phyloP scores from a whole-genome alignment of 495 filamentous ascomycete species.

The Chaetomium cochliodes region DNA sequence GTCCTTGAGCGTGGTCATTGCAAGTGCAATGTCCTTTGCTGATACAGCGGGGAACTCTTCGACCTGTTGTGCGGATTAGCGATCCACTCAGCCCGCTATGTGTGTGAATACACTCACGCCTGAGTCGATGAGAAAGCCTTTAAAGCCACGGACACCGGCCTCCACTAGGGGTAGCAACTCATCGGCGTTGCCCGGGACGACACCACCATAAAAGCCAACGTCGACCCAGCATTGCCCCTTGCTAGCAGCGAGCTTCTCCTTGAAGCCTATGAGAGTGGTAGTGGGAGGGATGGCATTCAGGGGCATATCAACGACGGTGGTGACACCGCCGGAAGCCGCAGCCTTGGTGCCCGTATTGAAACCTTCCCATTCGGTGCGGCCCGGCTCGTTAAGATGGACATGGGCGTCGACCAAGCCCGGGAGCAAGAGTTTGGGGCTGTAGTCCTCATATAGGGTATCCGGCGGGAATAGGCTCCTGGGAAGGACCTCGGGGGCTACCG shows the following conservation, averaged over 20 bases:
- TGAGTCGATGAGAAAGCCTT: constrained; percentile 95
- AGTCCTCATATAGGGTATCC: constrained; percentile 72
- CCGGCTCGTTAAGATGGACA: constrained; percentile 96
- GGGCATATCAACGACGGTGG: constrained; percentile 98
- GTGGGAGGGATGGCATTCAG: constrained; percentile 96
- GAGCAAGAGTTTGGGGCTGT: constrained; percentile 82
- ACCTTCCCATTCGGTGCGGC: constrained; percentile 97
- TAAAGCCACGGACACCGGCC: constrained; percentile 89
- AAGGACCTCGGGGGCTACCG: constrained; percentile 70
- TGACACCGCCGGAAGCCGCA: constrained; percentile 93
- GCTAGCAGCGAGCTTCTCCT: constrained; percentile 82
- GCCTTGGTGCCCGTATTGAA: constrained; percentile 92
- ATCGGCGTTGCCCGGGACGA: constrained; percentile 83
- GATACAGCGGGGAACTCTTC: constrained; percentile 94
- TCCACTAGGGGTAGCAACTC: constrained; percentile 79
- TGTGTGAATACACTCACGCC: constrained; percentile 59
- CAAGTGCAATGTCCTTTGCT: constrained; percentile 70
- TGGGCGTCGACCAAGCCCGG: constrained; percentile 96
- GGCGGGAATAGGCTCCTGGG: constrained; percentile 69
- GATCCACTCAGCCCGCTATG: background rate
- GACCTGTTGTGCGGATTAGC: constrained; percentile 55
- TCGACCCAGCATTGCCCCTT: constrained; percentile 95
- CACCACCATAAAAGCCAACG: constrained; percentile 95
- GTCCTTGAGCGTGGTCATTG: constrained; percentile 74
- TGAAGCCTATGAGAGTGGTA: constrained; percentile 78